Evolutionary conservation across 78 protist species (phyloP).

Genomic region (Dictyostelium intermedium): DNA sequence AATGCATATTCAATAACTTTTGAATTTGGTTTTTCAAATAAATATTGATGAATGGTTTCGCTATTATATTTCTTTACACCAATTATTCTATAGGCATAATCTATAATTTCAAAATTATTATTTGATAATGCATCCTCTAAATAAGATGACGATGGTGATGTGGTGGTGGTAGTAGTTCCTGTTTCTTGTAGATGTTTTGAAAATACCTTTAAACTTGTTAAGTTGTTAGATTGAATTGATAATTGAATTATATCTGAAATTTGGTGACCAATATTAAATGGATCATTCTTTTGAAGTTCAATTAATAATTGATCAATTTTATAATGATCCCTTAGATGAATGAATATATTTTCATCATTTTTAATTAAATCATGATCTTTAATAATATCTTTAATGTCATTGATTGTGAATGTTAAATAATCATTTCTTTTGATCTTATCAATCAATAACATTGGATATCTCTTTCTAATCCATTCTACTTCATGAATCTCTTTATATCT

Average conservation of each 20-base stretch:
- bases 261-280: neutral
- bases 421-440: neutral
- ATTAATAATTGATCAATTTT: neutral
- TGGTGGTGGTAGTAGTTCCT: neutral
- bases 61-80: neutral
- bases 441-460: neutral
- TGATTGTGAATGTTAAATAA: neutral
- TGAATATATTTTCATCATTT: neutral
- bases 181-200: neutral
- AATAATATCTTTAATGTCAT: neutral
- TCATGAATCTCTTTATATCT: neutral
- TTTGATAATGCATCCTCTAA: neutral
- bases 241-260: neutral
- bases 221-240: neutral
- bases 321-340: neutral
- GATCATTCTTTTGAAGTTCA: neutral
- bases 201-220: neutral
- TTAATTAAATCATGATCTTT: neutral
- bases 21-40: neutral
- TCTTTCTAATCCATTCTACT: neutral
- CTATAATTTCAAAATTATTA: neutral
- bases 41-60: neutral
- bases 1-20: neutral
- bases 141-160: neutral
- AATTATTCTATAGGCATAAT: neutral